Evolutionary conservation across 257 asterid species (phyloP).

Genomic region (Lycium barbarum): DNA sequence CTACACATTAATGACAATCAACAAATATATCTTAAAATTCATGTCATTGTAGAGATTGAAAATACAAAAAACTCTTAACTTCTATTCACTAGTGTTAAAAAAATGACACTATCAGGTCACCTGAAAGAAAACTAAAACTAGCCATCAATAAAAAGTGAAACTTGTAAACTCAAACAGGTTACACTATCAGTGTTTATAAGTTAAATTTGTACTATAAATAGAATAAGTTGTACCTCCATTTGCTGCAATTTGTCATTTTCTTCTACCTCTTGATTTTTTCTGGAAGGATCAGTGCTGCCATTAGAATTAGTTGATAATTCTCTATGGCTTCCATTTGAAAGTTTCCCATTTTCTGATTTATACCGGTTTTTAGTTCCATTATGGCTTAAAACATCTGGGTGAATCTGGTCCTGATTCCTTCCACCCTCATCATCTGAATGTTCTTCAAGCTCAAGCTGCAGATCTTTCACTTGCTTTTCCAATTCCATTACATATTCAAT

Average conservation of each 20-base stretch:
- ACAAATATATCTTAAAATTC: not conserved
- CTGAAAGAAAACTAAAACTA: not conserved
- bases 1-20: conserved; percentile 44
- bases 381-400: conserved; percentile 36
- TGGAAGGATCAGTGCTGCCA: conserved; percentile 33
- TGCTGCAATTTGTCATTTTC: conserved; percentile 68
- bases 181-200: not conserved
- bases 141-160: not conserved
- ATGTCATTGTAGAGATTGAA: not conserved
- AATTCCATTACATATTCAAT: conserved; percentile 81
- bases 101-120: not conserved
- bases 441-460: conserved; percentile 73
- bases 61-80: not conserved
- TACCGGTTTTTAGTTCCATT: conserved; percentile 43
- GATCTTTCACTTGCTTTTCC: conserved; percentile 67
- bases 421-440: conserved; percentile 65
- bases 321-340: conserved; percentile 42
- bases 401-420: conserved; percentile 34
- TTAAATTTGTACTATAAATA: not conserved
- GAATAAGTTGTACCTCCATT: conserved; percentile 72
- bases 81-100: not conserved
- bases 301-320: conserved; percentile 40
- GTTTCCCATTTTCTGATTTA: conserved; percentile 42
- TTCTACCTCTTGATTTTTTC: conserved; percentile 46
- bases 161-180: not conserved